Conservation (phyloP, 148 eudicot genomes). For the Nyssa sinensis region DNA sequence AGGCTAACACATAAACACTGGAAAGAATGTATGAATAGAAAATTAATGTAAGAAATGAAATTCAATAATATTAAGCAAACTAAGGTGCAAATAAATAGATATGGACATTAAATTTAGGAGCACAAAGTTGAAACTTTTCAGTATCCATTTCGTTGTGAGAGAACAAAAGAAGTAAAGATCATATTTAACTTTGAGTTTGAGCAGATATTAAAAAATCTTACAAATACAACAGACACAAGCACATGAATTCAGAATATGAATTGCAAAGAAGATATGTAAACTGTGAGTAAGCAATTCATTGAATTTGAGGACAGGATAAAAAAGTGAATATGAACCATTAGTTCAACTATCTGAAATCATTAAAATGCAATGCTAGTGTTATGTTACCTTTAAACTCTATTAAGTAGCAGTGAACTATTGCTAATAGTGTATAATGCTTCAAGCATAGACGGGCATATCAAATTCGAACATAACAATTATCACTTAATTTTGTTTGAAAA, state of each 20-base stretch:
- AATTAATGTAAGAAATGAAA: background rate
- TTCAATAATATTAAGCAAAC: background rate
- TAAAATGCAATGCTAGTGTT: background rate
- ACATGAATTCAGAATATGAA: background rate
- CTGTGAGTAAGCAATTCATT: too few relatives aligned
- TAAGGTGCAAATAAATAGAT: background rate
- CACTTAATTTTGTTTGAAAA: too few relatives aligned
- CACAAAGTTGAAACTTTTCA: background rate
- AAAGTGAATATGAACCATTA: background rate
- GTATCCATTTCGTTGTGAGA: background rate
- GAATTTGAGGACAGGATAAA: too few relatives aligned
- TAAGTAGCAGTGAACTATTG: background rate
- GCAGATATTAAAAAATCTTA: background rate
- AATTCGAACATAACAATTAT: background rate
- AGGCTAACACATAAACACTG: constrained; percentile 80
- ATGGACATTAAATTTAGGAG: background rate
- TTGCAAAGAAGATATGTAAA: too few relatives aligned
- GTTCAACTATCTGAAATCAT: background rate
- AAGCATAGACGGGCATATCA: background rate
- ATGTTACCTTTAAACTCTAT: background rate
- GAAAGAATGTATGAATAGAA: constrained; percentile 10
- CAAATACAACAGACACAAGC: background rate
- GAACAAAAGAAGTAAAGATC: constrained; percentile 4
- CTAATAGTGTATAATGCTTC: background rate
- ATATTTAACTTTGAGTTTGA: constrained; percentile 3